Evolutionary conservation across 306 rosid genomes (phyloP).

Genomic region (Albizia julibrissin): DNA sequence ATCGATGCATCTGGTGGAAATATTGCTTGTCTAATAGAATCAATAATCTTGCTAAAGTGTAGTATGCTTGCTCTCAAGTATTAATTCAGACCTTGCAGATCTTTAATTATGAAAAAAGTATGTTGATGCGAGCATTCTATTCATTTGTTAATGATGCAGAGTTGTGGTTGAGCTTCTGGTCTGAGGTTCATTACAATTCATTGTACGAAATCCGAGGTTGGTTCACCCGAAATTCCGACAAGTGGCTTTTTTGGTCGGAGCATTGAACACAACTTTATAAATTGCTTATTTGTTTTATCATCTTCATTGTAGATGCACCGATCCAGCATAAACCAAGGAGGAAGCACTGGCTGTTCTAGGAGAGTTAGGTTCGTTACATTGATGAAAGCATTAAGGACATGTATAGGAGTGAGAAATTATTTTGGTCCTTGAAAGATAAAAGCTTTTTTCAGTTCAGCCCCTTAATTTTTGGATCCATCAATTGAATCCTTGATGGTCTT

Average conservation of each 20-base stretch:
- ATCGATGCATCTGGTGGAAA: background rate
- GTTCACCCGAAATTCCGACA: constrained; percentile 8
- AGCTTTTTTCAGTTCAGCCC: background rate
- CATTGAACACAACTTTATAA: background rate
- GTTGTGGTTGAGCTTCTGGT: constrained; percentile 85
- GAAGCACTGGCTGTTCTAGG: constrained; percentile 71
- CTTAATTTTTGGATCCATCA: background rate
- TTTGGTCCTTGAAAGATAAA: background rate
- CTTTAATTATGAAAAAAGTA: constrained; percentile 1
- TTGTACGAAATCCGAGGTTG: constrained; percentile 62
- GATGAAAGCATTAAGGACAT: background rate
- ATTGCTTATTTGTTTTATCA: constrained; percentile 31
- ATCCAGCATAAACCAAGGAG: constrained; percentile 54
- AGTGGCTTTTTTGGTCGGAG: background rate
- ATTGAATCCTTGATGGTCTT: background rate
- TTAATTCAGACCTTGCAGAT: background rate
- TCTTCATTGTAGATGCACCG: constrained; percentile 65
- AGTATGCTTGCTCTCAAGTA: background rate
- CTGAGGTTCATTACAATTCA: constrained; percentile 77
- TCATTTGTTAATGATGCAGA: constrained; percentile 58
- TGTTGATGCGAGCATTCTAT: background rate
- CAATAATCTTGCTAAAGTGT: background rate
- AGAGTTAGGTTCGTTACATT: background rate
- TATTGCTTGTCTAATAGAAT: background rate
- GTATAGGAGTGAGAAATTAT: background rate